Percentiles rank a stretch among this genome's conserved stretches.
These are phyloP conservation scores for Fusarium subglutinans DNA, from an alignment of 2,329 filamentous ascomycete species.

Conservation along the genomic window DNA sequence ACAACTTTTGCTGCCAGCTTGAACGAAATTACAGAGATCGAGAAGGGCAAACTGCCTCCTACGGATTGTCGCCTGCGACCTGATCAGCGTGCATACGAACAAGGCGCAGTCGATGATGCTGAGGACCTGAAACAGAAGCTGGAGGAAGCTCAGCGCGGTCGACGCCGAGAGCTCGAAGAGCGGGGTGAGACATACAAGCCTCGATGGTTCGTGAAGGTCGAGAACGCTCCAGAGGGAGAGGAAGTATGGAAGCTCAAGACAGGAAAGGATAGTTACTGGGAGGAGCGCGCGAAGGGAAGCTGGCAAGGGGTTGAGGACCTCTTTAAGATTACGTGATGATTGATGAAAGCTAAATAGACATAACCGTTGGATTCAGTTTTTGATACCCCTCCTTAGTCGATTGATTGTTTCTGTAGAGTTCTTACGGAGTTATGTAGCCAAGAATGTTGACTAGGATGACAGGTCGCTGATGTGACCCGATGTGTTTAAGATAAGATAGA, in stretches of 20 bases:
- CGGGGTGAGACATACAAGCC: slow-evolving; percentile 77
- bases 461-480: background rate
- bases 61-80: slow-evolving; percentile 88
- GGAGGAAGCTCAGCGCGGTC: slow-evolving; percentile 83
- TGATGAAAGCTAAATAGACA: slow-evolving; percentile 31
- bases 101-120: slow-evolving; percentile 82
- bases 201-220: slow-evolving; percentile 83
- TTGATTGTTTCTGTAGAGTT: background rate
- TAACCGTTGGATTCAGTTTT: slow-evolving; percentile 19
- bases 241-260: slow-evolving; percentile 79
- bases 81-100: slow-evolving; percentile 86
- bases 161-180: slow-evolving; percentile 80
- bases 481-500: background rate
- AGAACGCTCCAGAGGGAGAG: slow-evolving; percentile 66
- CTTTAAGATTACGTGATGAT: slow-evolving; percentile 47
- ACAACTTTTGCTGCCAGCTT: slow-evolving; percentile 86
- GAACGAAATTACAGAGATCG: slow-evolving; percentile 87
- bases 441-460: background rate
- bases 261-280: slow-evolving; percentile 94
- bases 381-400: slow-evolving; percentile 16
- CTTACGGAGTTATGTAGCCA: background rate
- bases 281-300: slow-evolving; percentile 74
- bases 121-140: slow-evolving; percentile 84
- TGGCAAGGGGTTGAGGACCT: slow-evolving; percentile 70
- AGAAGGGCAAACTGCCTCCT: slow-evolving; percentile 76